These are phyloP conservation scores for Adansonia gregorii DNA, from an alignment of 441 rosid genomes.

Conservation along the genomic window DNA sequence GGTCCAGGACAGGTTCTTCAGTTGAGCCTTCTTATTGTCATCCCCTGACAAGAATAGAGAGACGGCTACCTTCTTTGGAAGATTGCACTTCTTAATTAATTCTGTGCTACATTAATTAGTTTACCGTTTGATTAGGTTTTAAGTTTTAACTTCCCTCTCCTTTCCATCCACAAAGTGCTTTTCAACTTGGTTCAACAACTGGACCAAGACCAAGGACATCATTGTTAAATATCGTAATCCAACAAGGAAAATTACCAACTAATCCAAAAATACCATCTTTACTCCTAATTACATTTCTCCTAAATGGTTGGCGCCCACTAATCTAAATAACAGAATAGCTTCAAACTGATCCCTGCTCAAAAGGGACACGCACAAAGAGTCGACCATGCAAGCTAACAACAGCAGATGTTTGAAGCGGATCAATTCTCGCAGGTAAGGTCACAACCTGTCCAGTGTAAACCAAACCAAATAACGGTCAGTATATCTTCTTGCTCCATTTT, in stretches of 20 bases:
- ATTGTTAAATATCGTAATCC: not conserved
- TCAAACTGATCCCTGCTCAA: constrained; percentile 58
- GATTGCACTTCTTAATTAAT: no score
- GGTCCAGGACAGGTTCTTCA: no score
- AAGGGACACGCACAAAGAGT: constrained; percentile 68
- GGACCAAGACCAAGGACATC: not conserved
- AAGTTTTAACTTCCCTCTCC: constrained; percentile 4
- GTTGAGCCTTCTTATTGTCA: no score
- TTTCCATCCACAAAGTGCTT: not conserved
- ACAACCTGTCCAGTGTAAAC: constrained; percentile 56
- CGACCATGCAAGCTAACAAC: constrained; percentile 84
- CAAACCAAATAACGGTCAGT: constrained; percentile 21
- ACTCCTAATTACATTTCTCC: constrained; percentile 17
- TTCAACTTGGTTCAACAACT: not conserved
- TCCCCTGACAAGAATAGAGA: no score
- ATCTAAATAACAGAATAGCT: constrained; percentile 9
- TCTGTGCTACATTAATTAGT: no score
- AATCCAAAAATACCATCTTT: constrained; percentile 12
- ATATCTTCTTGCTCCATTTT: not conserved
- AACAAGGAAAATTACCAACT: constrained; percentile 10
- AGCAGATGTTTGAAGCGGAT: constrained; percentile 74
- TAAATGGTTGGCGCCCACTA: constrained; percentile 10
- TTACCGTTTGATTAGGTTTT: not conserved
- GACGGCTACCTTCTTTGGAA: no score
- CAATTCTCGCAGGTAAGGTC: constrained; percentile 71